phyloP scores from a whole-genome alignment of 2,329 filamentous ascomycete genomes.

The Stromatinia cepivora region DNA sequence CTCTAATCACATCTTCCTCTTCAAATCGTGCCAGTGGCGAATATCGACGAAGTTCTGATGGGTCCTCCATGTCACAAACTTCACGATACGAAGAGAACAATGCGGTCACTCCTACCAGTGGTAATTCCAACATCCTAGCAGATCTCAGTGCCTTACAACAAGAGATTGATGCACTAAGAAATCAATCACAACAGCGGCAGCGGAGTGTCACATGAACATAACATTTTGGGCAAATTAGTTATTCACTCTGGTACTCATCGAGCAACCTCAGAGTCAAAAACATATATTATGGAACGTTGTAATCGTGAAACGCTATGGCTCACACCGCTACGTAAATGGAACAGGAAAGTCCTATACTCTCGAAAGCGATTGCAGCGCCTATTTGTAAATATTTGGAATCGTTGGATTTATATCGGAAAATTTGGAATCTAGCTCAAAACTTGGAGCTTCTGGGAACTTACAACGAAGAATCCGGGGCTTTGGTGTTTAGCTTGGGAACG shows the following conservation, averaged over 20 bases:
- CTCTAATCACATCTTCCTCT: constrained; percentile 26
- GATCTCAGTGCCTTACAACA: constrained; percentile 70
- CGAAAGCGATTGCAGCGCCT: background rate
- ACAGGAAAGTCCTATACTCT: background rate
- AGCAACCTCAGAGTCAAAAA: background rate
- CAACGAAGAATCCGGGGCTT: background rate
- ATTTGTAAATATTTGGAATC: background rate
- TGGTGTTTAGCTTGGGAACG: background rate
- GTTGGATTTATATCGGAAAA: background rate
- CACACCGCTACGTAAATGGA: background rate
- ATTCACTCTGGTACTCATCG: background rate
- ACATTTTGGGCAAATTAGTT: background rate
- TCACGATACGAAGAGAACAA: constrained; percentile 35
- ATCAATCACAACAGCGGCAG: constrained; percentile 39
- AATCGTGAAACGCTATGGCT: background rate
- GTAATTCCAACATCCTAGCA: constrained; percentile 62
- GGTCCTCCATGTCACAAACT: constrained; percentile 31
- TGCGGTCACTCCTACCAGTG: constrained; percentile 38
- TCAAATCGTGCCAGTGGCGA: constrained; percentile 36
- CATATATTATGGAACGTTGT: background rate
- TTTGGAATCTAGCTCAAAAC: background rate
- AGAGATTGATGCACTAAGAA: constrained; percentile 70
- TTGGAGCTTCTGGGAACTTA: background rate
- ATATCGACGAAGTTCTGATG: constrained; percentile 29
- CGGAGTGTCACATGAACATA: constrained; percentile 20